Base-by-base conservation (phyloP, 1,284 basidiomycete species). In the Ganoderma boninense region DNA sequence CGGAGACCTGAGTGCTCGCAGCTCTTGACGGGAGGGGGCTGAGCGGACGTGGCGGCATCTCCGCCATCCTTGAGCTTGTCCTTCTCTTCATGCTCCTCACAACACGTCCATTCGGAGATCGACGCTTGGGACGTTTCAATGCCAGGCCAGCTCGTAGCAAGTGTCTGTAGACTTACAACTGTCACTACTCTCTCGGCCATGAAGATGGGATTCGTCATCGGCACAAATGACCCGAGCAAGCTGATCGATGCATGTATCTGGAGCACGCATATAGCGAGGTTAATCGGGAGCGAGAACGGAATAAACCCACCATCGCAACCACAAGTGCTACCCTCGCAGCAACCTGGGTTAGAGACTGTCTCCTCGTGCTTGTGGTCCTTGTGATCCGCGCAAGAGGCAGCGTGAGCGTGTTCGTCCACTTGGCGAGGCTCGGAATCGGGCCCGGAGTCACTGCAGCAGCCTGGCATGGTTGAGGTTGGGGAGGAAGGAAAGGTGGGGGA, bases 191-290 rank as follows among this genome's bases (percentile, higher is more conserved):
- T 20, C 26, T 35, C 67, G 44, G 35, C 64, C 71, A 23, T 80
- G 79, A 11, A 79, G 65, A 63, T 80, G 79, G 18, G 66, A 74
- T 61, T 79, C 77, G 64, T 80, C 78, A 44, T 78, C 75, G 16
- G 77, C 79, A 64, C 79, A 80, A 11, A 80, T 79, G 16, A 74
- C 77, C 49, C 76, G 73, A 11, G 79, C 79, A 7, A 79, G 74
- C 52, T 78, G 65, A 32, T 79, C 76, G 29, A 80, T 65, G 57
- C 79, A 80, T 14, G 66, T 40, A 65, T 79, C 79, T 80, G 54
- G 40, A 38, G 23, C 20, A 46, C 29, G 32, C 23, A 64, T 56
- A 23, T 32, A 43, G 44, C 14, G 57, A 54, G 46, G 20, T 23
- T 23, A 42, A 54, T 4, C 18, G 42, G 35, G 43, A 49, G 14